These are phyloP conservation scores for Fusarium denticulatum DNA, from an alignment of 2,329 filamentous ascomycete genomes.

Conservation along the genomic window DNA sequence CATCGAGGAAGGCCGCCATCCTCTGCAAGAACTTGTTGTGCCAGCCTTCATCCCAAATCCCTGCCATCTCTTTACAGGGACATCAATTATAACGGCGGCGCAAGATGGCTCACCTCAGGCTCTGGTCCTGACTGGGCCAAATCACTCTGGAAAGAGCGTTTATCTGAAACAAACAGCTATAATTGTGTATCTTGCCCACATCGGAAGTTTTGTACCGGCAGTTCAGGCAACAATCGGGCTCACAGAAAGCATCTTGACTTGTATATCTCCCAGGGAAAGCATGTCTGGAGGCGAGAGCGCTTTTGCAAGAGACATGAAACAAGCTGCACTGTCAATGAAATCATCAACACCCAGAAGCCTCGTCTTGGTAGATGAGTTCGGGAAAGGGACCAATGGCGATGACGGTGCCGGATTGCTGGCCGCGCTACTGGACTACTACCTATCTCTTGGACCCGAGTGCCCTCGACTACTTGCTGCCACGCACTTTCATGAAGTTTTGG, in stretches of 20 bases:
- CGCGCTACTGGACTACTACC: slow-evolving; percentile 67
- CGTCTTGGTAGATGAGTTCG: slow-evolving; percentile 92
- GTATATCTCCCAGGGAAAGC: slow-evolving; percentile 78
- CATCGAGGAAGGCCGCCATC: slow-evolving; percentile 84
- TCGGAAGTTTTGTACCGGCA: slow-evolving; percentile 92
- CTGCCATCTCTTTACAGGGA: slow-evolving; percentile 73
- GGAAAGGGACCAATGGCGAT: slow-evolving; percentile 68
- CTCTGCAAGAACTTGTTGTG: slow-evolving; percentile 85
- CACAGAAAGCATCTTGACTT: slow-evolving; percentile 91
- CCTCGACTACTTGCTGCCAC: slow-evolving; percentile 71
- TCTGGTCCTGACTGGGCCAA: slow-evolving; percentile 88
- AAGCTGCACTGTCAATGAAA: slow-evolving; percentile 80
- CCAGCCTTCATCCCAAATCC: slow-evolving; percentile 85
- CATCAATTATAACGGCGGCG: background rate
- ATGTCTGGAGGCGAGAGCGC: slow-evolving; percentile 68
- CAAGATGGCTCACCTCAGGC: slow-evolving; percentile 59
- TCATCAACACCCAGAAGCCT: slow-evolving; percentile 81
- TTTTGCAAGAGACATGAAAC: slow-evolving; percentile 83
- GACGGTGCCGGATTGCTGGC: slow-evolving; percentile 69
- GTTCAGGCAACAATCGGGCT: slow-evolving; percentile 79
- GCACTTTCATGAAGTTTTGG: slow-evolving; percentile 78
- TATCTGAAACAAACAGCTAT: slow-evolving; percentile 94
- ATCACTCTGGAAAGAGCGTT: slow-evolving; percentile 96
- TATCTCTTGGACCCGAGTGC: slow-evolving; percentile 54
- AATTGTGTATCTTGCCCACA: slow-evolving; percentile 90